Percentiles rank a stretch among this genome's conserved stretches.
Evolutionary conservation across 2,329 filamentous ascomycete species (phyloP).

Genomic region (Botryotinia narcissicola): DNA sequence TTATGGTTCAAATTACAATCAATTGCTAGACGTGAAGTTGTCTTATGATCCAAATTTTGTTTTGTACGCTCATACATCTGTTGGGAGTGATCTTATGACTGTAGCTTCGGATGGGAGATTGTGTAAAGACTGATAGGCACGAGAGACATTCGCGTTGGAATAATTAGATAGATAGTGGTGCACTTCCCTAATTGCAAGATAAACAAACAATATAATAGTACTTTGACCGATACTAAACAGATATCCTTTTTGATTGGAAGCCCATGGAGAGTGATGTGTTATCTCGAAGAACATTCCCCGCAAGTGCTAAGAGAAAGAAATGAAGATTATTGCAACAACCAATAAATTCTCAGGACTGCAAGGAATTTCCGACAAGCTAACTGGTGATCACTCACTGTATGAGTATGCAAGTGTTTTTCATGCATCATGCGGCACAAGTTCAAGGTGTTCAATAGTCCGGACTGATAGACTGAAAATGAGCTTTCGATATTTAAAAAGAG

Average conservation of each 20-base stretch:
- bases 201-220: not conserved
- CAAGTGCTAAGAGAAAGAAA: not conserved
- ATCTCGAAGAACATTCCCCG: not conserved
- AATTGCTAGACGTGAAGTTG: not conserved
- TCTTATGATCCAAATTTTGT: not conserved
- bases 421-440: not conserved
- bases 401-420: not conserved
- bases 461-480: not conserved
- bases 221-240: not conserved
- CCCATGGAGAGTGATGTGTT: not conserved
- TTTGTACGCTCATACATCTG: not conserved
- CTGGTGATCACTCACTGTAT: not conserved
- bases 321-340: not conserved
- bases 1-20: not conserved
- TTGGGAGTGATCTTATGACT: not conserved
- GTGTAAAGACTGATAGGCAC: not conserved
- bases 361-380: not conserved
- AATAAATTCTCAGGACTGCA: not conserved
- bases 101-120: not conserved
- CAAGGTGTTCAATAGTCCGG: not conserved
- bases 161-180: no score
- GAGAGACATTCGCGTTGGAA: no score
- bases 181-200: not conserved
- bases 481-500: not conserved
- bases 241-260: rapidly evolving